Conservation (phyloP, 202 grass and related monocot genomes). For the Dendrocalamus latiflorus region DNA sequence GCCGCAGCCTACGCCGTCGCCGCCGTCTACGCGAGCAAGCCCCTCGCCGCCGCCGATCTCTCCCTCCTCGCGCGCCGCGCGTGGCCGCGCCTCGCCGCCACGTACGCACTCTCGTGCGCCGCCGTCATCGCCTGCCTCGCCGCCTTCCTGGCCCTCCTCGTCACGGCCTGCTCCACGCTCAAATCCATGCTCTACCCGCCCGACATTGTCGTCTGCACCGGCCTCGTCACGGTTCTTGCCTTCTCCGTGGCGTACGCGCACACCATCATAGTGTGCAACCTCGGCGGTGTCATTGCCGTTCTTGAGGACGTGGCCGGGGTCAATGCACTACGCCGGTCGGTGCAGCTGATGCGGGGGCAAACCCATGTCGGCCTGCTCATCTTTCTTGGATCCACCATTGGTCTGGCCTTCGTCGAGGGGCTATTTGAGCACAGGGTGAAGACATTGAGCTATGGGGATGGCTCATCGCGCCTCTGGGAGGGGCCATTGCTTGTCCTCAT, state of each 20-base stretch:
- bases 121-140: slow-evolving; percentile 47
- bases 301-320: slow-evolving; percentile 65
- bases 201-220: slow-evolving; percentile 73
- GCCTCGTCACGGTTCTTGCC: slow-evolving; percentile 55
- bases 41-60: slow-evolving; percentile 41
- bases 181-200: slow-evolving; percentile 64
- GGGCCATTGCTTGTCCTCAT: slow-evolving; percentile 84
- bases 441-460: slow-evolving; percentile 89
- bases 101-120: slow-evolving; percentile 56
- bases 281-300: slow-evolving; percentile 72
- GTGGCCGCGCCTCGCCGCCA: slow-evolving; percentile 63
- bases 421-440: slow-evolving; percentile 98
- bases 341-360: slow-evolving; percentile 68
- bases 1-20: slow-evolving; percentile 66
- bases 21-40: slow-evolving; percentile 64
- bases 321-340: slow-evolving; percentile 54
- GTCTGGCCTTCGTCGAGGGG: slow-evolving; percentile 72
- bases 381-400: slow-evolving; percentile 78
- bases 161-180: slow-evolving; percentile 60
- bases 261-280: slow-evolving; percentile 81
- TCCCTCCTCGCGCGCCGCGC: slow-evolving; percentile 45
- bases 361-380: slow-evolving; percentile 85
- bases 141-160: slow-evolving; percentile 61
- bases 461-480: slow-evolving; percentile 84
- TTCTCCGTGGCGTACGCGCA: slow-evolving; percentile 84